Evolutionary conservation across 2,329 filamentous ascomycete genomes (phyloP).

Genomic region (Didymella pomorum): DNA sequence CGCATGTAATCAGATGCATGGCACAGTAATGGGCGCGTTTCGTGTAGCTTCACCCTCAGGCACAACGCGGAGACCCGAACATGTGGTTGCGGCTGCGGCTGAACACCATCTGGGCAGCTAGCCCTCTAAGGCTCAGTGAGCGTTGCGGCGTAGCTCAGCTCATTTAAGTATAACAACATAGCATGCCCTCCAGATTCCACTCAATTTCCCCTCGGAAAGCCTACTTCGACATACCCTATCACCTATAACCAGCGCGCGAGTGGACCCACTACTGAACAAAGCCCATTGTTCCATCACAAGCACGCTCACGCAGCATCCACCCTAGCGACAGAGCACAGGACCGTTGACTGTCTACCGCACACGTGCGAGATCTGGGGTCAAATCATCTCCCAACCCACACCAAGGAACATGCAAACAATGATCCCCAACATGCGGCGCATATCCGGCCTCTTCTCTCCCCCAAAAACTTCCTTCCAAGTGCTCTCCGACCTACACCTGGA

Average conservation of each 20-base stretch:
- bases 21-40: constrained; percentile 4
- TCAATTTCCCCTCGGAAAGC: no score
- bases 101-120: background rate
- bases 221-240: no score
- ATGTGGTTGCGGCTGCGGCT: constrained; percentile 7
- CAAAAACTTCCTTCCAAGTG: constrained; percentile 41
- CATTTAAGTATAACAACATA: constrained; percentile 6
- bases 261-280: background rate
- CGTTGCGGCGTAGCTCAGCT: constrained; percentile 12
- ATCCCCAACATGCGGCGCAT: constrained; percentile 31
- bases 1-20: background rate
- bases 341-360: no score
- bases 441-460: constrained; percentile 34
- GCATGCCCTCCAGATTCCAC: background rate
- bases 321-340: background rate
- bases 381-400: background rate
- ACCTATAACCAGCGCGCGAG: background rate
- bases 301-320: background rate
- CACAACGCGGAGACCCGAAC: constrained; percentile 1
- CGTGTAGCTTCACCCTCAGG: background rate
- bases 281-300: background rate
- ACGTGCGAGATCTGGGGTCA: background rate
- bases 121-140: background rate
- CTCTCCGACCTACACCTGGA: constrained; percentile 46
- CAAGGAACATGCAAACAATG: background rate